Base-by-base conservation (phyloP, 1,284 basidiomycete species). In the Phellopilus nigrolimitatus region DNA sequence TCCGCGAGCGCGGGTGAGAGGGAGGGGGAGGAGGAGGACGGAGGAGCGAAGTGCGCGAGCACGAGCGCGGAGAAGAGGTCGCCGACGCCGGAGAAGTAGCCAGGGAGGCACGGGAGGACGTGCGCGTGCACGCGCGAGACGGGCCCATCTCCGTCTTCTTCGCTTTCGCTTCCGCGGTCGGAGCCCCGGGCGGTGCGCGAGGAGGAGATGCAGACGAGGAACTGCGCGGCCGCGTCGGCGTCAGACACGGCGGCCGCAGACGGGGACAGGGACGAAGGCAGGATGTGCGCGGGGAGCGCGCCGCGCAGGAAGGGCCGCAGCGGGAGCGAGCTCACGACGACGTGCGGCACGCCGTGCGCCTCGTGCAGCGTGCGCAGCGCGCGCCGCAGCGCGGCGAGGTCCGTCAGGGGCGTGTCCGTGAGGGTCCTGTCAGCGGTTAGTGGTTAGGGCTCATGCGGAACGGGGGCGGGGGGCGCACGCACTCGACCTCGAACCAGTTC, bases 401-500 rank as follows among this genome's bases (percentile, higher is more conserved):
- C 82, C 9, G 71, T 75, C 41, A 98, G 82, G 48, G 80, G 69
- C 42, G 80, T 72, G 38, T 81, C 79, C 0, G 94, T 92, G 10
- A 95, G 72, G 2, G 85, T 74, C 67, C 88, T 93, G 61, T 1
- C 15, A 21, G n/a, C n/a, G n/a, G n/a, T n/a, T n/a, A n/a, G n/a
- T n/a, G n/a, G n/a, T n/a, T n/a, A n/a, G n/a, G n/a, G n/a, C n/a
- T n/a, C n/a, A n/a, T n/a, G n/a, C n/a, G n/a, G n/a, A n/a, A n/a
- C n/a, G n/a, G n/a, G n/a, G n/a, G n/a, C n/a, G n/a, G n/a, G n/a
- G n/a, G n/a, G 39, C 22, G 43, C 3, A 74, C 87, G 66, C 64
- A 95, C 91, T 98, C 94, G 50, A 90, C 89, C 71, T 99, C 97
- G 59, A 95, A 99, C 79, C 95, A 97, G 65, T 99, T 99, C 0